Evolutionary conservation across 495 filamentous ascomycete genomes (phyloP).

Genomic region (Annulohypoxylon maeteangense): DNA sequence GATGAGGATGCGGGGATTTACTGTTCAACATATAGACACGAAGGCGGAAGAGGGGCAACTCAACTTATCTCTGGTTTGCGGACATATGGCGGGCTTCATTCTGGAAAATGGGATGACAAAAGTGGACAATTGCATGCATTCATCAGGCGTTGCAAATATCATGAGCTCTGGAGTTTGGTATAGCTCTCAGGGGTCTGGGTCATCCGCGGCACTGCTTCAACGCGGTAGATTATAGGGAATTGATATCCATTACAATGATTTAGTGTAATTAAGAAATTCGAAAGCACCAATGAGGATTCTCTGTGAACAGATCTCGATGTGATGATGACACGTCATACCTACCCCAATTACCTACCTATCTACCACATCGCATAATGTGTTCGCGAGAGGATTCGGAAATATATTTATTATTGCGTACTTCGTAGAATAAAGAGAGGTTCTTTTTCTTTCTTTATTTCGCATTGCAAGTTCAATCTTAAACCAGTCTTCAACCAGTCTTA

Average conservation of each 20-base stretch:
- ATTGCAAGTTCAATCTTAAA: neutral
- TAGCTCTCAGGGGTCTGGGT: conserved; percentile 39
- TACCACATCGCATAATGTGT: neutral
- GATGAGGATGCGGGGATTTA: conserved; percentile 29
- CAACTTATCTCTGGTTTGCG: conserved; percentile 49
- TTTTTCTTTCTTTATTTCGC: neutral
- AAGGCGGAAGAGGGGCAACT: conserved; percentile 46
- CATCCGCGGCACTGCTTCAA: conserved; percentile 43
- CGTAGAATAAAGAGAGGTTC: too few relatives aligned
- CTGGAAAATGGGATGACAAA: conserved; percentile 43
- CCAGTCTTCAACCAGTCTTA: neutral
- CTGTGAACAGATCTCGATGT: neutral
- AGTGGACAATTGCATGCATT: conserved; percentile 49
- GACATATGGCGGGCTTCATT: conserved; percentile 32
- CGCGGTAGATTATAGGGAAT: conserved; percentile 39
- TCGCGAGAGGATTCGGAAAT: neutral
- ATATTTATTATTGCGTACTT: too few relatives aligned
- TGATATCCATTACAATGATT: conserved; percentile 38
- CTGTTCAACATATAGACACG: conserved; percentile 47
- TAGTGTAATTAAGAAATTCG: conserved; percentile 26
- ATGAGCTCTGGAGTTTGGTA: conserved; percentile 45
- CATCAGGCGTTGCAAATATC: conserved; percentile 53
- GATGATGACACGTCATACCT: conserved; percentile 5
- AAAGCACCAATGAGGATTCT: neutral
- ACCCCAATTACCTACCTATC: conserved; percentile 6